These are phyloP conservation scores for Furcasterigmium furcatum DNA, from an alignment of 2,329 filamentous ascomycete species.

Conservation along the genomic window DNA sequence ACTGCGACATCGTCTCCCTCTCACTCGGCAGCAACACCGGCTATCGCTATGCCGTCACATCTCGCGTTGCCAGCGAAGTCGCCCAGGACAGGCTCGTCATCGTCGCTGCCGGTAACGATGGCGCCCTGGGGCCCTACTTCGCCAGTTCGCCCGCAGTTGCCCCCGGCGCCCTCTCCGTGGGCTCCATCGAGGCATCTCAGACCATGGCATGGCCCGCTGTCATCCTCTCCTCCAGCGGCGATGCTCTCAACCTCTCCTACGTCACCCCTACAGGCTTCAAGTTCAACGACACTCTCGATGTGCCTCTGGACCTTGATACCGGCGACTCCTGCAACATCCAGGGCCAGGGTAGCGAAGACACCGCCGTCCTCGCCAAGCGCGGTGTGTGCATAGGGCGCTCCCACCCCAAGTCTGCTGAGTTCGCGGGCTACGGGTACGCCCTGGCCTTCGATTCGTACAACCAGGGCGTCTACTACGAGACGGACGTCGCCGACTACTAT, in stretches of 20 bases:
- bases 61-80: slow-evolving; percentile 5
- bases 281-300: slow-evolving; percentile 9
- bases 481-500: background rate
- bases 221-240: slow-evolving; percentile 8
- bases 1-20: slow-evolving; percentile 15
- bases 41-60: slow-evolving; percentile 8
- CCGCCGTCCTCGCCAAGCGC: slow-evolving; percentile 10
- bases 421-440: slow-evolving; percentile 9
- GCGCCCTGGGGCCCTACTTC: slow-evolving; percentile 5
- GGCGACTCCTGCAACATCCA: slow-evolving; percentile 13
- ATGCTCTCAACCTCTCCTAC: slow-evolving; percentile 10
- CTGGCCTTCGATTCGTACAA: slow-evolving; percentile 14
- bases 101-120: slow-evolving; percentile 7
- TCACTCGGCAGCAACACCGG: slow-evolving; percentile 14
- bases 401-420: background rate
- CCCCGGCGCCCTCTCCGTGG: slow-evolving; percentile 1
- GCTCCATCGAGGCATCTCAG: slow-evolving; percentile 10
- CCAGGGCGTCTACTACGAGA: slow-evolving; percentile 14
- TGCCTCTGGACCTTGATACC: slow-evolving; percentile 6
- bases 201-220: slow-evolving; percentile 12
- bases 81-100: slow-evolving; percentile 9
- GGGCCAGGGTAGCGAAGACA: background rate
- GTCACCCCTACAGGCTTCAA: slow-evolving; percentile 11
- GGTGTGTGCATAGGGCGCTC: slow-evolving; percentile 4
- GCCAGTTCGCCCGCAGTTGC: slow-evolving; percentile 5